These are phyloP conservation scores for Fusarium cicatricum DNA, from an alignment of 2,329 filamentous ascomycete genomes.

Conservation along the genomic window DNA sequence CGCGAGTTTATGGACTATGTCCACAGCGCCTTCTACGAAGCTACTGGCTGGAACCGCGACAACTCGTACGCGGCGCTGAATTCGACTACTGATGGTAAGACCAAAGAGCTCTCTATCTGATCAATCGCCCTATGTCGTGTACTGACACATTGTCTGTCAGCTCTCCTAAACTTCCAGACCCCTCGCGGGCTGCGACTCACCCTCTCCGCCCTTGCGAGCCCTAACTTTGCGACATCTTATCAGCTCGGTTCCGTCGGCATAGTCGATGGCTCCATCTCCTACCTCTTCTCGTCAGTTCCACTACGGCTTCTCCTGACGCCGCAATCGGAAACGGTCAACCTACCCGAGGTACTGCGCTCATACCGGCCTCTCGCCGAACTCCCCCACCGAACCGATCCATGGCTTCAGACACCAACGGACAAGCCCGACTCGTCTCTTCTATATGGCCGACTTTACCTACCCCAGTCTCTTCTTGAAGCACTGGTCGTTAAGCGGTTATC, in stretches of 20 bases:
- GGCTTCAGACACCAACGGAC: conserved; percentile 36
- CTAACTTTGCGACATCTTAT: conserved; percentile 95
- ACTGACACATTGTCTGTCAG: conserved; percentile 52
- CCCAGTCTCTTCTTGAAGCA: conserved; percentile 85
- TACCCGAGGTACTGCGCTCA: conserved; percentile 80
- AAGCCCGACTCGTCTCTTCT: conserved; percentile 65
- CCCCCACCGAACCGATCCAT: conserved; percentile 39
- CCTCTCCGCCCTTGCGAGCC: conserved; percentile 88
- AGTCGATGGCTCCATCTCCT: conserved; percentile 96
- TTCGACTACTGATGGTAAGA: conserved; percentile 78
- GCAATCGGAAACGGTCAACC: conserved; percentile 76
- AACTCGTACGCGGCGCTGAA: conserved; percentile 92
- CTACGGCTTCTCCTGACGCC: conserved; percentile 70
- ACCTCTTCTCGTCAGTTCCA: conserved; percentile 90
- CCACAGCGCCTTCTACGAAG: conserved; percentile 87
- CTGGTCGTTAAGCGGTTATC: conserved; percentile 82
- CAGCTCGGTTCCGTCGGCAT: conserved; percentile 87
- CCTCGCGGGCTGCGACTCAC: conserved; percentile 85
- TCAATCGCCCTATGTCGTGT: conserved; percentile 9
- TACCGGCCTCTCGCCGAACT: conserved; percentile 82
- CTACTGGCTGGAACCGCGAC: conserved; percentile 88
- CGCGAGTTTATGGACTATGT: conserved; percentile 98
- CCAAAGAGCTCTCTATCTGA: not conserved
- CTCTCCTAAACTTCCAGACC: conserved; percentile 87
- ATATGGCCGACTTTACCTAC: conserved; percentile 83